phyloP scores from a whole-genome alignment of 225 moss, liverwort and hornwort species.

The Climacium dendroides region DNA sequence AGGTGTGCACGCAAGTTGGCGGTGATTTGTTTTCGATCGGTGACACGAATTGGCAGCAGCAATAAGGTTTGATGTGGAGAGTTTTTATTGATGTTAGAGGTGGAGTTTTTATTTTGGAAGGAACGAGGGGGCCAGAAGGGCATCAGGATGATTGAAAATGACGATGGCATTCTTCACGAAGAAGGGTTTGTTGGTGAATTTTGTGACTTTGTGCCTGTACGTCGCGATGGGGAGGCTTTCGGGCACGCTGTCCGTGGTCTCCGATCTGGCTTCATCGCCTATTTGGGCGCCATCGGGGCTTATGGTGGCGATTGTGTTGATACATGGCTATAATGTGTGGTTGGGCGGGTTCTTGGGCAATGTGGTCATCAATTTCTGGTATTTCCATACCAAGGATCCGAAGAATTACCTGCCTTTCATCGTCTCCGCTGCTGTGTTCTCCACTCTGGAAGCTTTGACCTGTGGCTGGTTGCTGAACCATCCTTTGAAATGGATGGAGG shows the following conservation, averaged over 20 bases:
- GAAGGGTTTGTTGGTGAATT: conserved; percentile 16
- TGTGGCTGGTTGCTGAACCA: conserved; percentile 92
- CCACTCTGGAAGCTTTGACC: conserved; percentile 52
- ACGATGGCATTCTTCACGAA: conserved; percentile 20
- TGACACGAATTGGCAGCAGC: not conserved
- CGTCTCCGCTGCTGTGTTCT: conserved; percentile 54
- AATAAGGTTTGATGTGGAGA: not conserved
- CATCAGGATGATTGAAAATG: conserved; percentile 24
- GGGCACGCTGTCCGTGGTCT: conserved; percentile 5
- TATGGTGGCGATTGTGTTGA: conserved; percentile 77
- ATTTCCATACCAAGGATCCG: conserved; percentile 28
- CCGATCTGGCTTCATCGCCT: conserved; percentile 26
- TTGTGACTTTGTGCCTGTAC: conserved; percentile 9
- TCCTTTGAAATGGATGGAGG: conserved; percentile 60
- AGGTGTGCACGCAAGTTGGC: not conserved
- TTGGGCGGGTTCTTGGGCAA: conserved; percentile 72
- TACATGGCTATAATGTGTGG: conserved; percentile 78
- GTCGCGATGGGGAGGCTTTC: conserved; percentile 24
- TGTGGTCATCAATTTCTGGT: conserved; percentile 65
- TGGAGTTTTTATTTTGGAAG: not conserved
- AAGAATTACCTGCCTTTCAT: conserved; percentile 47
- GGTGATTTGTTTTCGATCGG: not conserved
- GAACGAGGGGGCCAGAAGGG: not conserved
- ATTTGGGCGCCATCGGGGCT: conserved; percentile 91
- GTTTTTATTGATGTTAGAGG: not conserved